Evolutionary conservation across 2,329 filamentous ascomycete genomes (phyloP).

Genomic region (Madurella fahalii): DNA sequence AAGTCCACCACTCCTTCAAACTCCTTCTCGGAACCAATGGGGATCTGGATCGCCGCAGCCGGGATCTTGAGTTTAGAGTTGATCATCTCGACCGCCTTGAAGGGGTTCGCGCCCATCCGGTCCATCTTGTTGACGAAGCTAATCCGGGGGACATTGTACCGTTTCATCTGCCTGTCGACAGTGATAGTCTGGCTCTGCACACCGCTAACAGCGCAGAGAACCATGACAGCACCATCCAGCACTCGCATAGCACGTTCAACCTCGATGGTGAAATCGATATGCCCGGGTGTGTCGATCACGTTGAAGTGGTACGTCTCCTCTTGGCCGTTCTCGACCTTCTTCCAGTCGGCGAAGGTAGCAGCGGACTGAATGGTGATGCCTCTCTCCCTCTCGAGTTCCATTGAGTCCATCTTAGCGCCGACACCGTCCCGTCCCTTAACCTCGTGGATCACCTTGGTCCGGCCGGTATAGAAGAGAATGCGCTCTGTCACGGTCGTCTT

Average conservation of each 20-base stretch:
- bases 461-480: conserved; percentile 95
- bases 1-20: conserved; percentile 92
- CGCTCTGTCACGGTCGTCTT: conserved; percentile 97
- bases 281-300: conserved; percentile 95
- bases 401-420: conserved; percentile 99
- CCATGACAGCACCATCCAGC: conserved; percentile 96
- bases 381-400: conserved; percentile 97
- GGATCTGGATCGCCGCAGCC: conserved; percentile 89
- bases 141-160: conserved; percentile 92
- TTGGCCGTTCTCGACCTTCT: conserved; percentile 66
- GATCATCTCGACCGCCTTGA: conserved; percentile 96
- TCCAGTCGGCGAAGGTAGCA: conserved; percentile 96
- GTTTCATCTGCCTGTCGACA: conserved; percentile 96
- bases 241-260: conserved; percentile 94
- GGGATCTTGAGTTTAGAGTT: conserved; percentile 92
- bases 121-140: conserved; percentile 99
- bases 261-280: conserved; percentile 99
- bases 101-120: conserved; percentile 95
- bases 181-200: conserved; percentile 98
- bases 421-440: conserved; percentile 92
- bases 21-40: conserved; percentile 86
- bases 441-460: conserved; percentile 96
- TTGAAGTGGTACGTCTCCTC: conserved; percentile 96
- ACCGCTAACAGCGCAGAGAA: conserved; percentile 93
- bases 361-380: conserved; percentile 99